phyloP scores from a whole-genome alignment of 2,329 filamentous ascomycete species.

The Colletotrichum falcatum region DNA sequence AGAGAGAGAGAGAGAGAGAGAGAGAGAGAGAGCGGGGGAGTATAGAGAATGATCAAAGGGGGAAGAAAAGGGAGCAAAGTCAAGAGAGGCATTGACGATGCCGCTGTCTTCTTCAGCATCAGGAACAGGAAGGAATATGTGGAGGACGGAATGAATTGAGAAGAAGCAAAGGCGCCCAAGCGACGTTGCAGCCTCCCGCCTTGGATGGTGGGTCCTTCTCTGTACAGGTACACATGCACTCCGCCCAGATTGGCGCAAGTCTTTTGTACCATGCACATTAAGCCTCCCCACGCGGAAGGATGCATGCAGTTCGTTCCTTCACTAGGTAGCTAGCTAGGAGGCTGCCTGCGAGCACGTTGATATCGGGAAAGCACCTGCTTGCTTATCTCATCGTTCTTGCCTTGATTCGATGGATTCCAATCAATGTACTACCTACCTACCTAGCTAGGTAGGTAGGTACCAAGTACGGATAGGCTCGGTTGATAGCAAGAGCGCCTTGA shows the following conservation, averaged over 20 bases:
- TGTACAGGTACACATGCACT: neutral
- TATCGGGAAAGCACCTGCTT: neutral
- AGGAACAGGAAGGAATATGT: neutral
- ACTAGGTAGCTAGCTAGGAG: no score
- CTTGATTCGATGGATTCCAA: neutral
- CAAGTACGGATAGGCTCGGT: neutral
- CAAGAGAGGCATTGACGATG: neutral
- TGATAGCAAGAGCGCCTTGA: no score
- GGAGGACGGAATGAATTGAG: neutral
- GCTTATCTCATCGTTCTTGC: neutral
- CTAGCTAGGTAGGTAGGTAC: neutral
- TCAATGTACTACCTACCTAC: no score
- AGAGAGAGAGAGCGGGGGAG: no score
- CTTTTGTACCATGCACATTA: no score
- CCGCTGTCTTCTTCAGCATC: neutral
- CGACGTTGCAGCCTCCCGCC: constrained; percentile 28
- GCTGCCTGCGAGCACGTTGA: neutral
- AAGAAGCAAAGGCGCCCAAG: constrained; percentile 10
- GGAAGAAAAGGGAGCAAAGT: neutral
- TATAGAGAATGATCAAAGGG: no score
- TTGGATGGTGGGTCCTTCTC: neutral
- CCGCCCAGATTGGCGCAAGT: neutral
- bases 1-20: no score
- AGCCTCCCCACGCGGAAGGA: no score
- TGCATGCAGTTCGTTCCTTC: no score